Conservation (phyloP, 257 asterid genomes). For the Anisodus acutangulus region DNA sequence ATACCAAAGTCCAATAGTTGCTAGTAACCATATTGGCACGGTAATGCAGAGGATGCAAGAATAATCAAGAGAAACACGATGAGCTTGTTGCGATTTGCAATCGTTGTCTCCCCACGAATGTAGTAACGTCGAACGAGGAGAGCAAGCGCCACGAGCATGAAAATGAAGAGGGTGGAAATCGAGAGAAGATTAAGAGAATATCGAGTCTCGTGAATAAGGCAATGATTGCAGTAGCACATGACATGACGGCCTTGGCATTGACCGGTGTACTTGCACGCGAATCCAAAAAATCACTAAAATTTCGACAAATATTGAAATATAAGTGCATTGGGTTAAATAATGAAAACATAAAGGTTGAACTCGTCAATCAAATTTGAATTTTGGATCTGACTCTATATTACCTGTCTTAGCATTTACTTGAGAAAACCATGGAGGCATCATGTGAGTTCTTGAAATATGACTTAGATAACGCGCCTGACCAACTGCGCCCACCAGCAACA, state of each 20-base stretch:
- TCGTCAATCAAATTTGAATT: background rate
- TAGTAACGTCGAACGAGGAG: constrained; percentile 28
- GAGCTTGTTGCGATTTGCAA: constrained; percentile 22
- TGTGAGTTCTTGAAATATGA: constrained; percentile 25
- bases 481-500: constrained; percentile 18
- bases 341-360: too few species aligned
- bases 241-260: constrained; percentile 23
- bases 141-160: constrained; percentile 28
- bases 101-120: background rate
- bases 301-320: background rate
- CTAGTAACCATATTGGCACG: constrained; percentile 21
- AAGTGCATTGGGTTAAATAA: background rate
- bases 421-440: constrained; percentile 27
- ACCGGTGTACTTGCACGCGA: background rate
- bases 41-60: constrained; percentile 18
- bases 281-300: background rate
- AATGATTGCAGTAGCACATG: constrained; percentile 23
- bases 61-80: constrained; percentile 6
- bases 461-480: constrained; percentile 26
- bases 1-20: constrained; percentile 28
- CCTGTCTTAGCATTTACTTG: constrained; percentile 27
- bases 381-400: background rate
- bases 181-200: constrained; percentile 23
- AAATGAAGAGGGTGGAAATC: constrained; percentile 24
- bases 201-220: constrained; percentile 26